Evolutionary conservation across 2,329 filamentous ascomycete genomes (phyloP), one percentile per base, ranked within the genome.

Genomic region (Neophaeococcomyces mojaviensis): DNA sequence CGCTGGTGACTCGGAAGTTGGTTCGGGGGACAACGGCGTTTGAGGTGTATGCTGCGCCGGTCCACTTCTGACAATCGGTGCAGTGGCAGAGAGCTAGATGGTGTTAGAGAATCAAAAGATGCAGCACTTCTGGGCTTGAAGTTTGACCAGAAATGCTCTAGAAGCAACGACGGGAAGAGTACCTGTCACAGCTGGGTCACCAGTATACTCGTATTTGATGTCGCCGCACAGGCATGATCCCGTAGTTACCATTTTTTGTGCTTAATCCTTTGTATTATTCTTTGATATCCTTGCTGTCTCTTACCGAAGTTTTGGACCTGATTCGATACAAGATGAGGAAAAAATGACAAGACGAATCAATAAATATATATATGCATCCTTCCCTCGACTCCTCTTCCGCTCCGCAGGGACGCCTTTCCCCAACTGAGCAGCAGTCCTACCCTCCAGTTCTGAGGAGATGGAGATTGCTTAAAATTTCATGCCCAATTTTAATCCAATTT

Each of bases 61-160:
- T 69, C 70, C 71, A 73, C 63, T 78, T 78, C 51, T 77, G 73
- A 57, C 74, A 78, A 49, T 77, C 73, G 10, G 57, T 54, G 58
- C 73, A 76, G 55, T 77, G 72, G 60, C 75, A 78, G 28, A 78
- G 61, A 5, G 72, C 72, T 15, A 10, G 5, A 28, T 28, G 24
- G 10, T 28, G 24, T 28, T 28, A 28, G 24, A 10, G 5, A 10
- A 24, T 8, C 15, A 16, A 9, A 8, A 18, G 34, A 10, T 8
- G 18, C 16, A 18, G 34, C 34, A 36, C 10, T 36, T 10, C 10
- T 10, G 18, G 8, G 8, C 15, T 15, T 19, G 5, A 13, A 38
- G n/a, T 38, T 15, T 5, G n/a, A 35, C 33, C 6, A 15, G 19
- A n/a, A 18, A 15, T 18, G n/a, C 6, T 7, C 7, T 15, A 18